Conservation (phyloP, 768 basidiomycete species). For the Pleurotus pulmonarius region DNA sequence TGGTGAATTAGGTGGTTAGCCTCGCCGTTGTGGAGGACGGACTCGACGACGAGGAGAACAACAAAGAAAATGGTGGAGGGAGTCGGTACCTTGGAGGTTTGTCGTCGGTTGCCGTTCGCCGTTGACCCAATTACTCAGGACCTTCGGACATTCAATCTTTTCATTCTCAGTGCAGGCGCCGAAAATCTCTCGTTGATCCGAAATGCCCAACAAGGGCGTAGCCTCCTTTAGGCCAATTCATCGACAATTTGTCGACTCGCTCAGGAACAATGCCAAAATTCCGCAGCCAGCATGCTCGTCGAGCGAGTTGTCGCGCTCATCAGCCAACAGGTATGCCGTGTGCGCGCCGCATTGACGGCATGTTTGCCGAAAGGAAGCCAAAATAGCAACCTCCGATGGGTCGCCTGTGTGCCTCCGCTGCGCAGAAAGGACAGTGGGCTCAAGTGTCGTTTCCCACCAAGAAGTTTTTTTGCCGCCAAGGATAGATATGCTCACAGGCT, state of each 20-base stretch:
- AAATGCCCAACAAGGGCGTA: not conserved
- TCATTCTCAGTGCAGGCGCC: not conserved
- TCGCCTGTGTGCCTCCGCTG: no score
- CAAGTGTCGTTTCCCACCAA: no score
- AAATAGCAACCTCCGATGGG: no score
- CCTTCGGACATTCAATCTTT: slow-evolving; percentile 2
- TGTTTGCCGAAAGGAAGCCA: no score
- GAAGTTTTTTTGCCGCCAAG: no score
- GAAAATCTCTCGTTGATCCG: slow-evolving; percentile 1
- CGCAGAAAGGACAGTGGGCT: no score
- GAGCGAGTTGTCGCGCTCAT: no score
- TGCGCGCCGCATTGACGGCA: no score
- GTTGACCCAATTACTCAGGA: not conserved
- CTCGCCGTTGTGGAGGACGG: slow-evolving; percentile 7
- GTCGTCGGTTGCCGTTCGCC: slow-evolving; percentile 1
- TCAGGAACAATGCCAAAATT: not conserved
- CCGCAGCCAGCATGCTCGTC: not conserved
- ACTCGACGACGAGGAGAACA: slow-evolving; percentile 8
- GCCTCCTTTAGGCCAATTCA: no score
- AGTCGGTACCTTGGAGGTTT: slow-evolving; percentile 6
- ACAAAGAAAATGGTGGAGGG: slow-evolving; percentile 6
- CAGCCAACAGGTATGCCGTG: no score
- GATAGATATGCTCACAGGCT: no score
- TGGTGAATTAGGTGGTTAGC: slow-evolving; percentile 6
- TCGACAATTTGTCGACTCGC: no score